Evolutionary conservation across 2,329 filamentous ascomycete species (phyloP).

Genomic region (Xylariaceae sp.): DNA sequence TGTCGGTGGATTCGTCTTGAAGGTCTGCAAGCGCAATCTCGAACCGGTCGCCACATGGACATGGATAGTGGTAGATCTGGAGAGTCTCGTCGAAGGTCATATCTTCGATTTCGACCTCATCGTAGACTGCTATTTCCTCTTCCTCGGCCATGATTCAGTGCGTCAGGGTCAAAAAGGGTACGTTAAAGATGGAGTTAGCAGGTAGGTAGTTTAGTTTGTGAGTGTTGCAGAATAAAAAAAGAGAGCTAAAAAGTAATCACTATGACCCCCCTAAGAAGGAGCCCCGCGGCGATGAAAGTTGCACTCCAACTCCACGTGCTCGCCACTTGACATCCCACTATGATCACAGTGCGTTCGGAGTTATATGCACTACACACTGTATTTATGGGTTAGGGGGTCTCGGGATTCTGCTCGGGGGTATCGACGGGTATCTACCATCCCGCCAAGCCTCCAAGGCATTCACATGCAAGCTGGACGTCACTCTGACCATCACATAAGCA

Average conservation of each 20-base stretch:
- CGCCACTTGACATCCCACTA: no score
- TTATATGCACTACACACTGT: not conserved
- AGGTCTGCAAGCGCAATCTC: constrained; percentile 83
- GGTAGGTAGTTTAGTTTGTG: not conserved
- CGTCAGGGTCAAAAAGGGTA: not conserved
- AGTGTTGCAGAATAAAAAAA: not conserved
- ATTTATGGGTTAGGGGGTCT: no score
- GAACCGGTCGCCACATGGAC: constrained; percentile 94
- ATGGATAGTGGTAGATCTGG: constrained; percentile 92
- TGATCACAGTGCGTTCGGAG: not conserved
- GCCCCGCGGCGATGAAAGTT: not conserved
- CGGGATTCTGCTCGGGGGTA: no score
- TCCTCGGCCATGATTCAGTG: constrained; percentile 49
- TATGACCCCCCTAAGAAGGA: not conserved
- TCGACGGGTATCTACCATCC: not conserved
- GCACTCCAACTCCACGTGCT: not conserved
- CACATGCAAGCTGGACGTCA: constrained; percentile 30
- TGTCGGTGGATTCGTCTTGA: constrained; percentile 74
- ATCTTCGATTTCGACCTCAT: constrained; percentile 98
- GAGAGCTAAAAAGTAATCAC: not conserved
- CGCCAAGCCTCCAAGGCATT: constrained; percentile 15
- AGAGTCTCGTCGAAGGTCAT: constrained; percentile 82
- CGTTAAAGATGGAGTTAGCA: not conserved
- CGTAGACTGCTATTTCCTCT: constrained; percentile 68
- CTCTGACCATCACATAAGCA: constrained; percentile 5